These are phyloP conservation scores for Davidsoniella eucalypti DNA, from an alignment of 2,329 filamentous ascomycete genomes.

Conservation along the genomic window DNA sequence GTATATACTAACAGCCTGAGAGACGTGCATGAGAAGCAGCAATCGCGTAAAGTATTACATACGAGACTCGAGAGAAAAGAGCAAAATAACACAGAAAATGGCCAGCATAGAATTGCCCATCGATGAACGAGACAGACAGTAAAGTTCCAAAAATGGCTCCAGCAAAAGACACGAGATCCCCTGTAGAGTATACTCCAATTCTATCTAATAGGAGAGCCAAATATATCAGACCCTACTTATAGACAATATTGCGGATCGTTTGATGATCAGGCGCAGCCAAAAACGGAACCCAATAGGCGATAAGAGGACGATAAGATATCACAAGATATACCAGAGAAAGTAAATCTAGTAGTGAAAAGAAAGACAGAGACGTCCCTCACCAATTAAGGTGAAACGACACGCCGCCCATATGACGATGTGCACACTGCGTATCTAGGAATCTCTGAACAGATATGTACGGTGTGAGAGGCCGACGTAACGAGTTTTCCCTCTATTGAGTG, in stretches of 20 bases:
- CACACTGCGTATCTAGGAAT: constrained; percentile 14
- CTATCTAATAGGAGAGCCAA: too few species aligned
- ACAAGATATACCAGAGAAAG: not conserved
- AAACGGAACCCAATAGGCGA: too few species aligned
- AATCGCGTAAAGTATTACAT: not conserved
- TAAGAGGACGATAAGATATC: too few species aligned
- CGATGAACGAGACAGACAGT: not conserved
- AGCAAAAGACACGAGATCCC: not conserved
- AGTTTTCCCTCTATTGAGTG: not conserved
- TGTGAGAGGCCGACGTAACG: constrained; percentile 12
- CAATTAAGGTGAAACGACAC: constrained; percentile 1
- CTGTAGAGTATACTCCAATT: too few species aligned
- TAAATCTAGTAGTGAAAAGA: not conserved
- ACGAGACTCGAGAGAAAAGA: not conserved
- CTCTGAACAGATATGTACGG: constrained; percentile 4
- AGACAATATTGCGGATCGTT: too few species aligned
- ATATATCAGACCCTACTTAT: too few species aligned
- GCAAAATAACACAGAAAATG: not conserved
- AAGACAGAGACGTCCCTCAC: not conserved
- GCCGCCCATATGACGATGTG: constrained; percentile 22
- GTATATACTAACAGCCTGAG: not conserved
- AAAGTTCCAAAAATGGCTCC: too few species aligned
- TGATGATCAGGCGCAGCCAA: too few species aligned
- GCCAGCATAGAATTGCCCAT: not conserved
- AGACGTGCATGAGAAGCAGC: constrained; percentile 8